Percentiles rank a stretch among this genome's conserved stretches.
These are phyloP conservation scores for Colletotrichum tropicicola DNA, from an alignment of 2,329 filamentous ascomycete species.

Conservation along the genomic window DNA sequence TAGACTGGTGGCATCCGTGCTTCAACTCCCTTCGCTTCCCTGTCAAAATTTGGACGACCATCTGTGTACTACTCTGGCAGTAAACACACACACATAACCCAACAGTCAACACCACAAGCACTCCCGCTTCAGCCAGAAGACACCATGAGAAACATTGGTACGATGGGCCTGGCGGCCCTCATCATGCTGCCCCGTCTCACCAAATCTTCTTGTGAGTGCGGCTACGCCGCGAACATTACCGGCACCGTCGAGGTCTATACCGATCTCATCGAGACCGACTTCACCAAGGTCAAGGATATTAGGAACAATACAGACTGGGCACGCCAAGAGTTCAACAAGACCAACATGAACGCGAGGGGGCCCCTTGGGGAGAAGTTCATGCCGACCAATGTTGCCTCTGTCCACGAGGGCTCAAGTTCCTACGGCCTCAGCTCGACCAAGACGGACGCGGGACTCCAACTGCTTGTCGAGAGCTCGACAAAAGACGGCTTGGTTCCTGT, in stretches of 20 bases:
- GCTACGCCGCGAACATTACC: constrained; percentile 68
- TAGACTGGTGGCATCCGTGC: constrained; percentile 7
- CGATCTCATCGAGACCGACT: constrained; percentile 77
- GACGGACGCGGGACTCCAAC: constrained; percentile 60
- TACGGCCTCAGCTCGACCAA: constrained; percentile 56
- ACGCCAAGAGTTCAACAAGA: constrained; percentile 73
- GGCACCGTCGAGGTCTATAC: constrained; percentile 64
- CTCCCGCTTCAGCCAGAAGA: background rate
- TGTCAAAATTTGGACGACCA: constrained; percentile 9
- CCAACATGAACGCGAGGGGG: constrained; percentile 65
- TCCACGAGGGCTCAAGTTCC: constrained; percentile 45
- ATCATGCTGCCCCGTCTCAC: constrained; percentile 16
- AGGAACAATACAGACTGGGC: constrained; percentile 68
- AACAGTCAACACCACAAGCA: background rate
- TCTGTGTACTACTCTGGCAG: background rate
- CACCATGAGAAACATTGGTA: background rate
- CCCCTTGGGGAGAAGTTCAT: constrained; percentile 72
- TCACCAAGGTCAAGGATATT: constrained; percentile 63
- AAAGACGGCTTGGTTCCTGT: constrained; percentile 64
- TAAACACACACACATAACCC: background rate
- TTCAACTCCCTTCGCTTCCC: background rate
- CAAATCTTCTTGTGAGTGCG: constrained; percentile 70
- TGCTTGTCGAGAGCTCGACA: constrained; percentile 60
- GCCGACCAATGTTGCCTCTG: constrained; percentile 62
- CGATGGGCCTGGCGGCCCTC: constrained; percentile 14